Conservation (phyloP, 208 protist genomes). For the Strigomonas culicis region DNA sequence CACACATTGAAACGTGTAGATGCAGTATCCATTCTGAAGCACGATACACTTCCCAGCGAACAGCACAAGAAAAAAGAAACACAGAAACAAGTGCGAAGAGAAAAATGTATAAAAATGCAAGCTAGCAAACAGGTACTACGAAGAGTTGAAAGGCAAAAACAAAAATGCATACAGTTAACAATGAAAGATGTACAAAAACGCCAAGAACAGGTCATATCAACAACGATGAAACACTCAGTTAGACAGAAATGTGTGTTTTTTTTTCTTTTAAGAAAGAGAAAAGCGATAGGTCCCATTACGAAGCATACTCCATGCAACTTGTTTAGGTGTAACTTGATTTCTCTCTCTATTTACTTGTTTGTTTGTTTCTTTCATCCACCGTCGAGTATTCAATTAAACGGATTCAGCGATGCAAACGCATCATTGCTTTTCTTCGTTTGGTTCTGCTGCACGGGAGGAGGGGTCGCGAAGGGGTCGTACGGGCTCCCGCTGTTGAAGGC, state of each 20-base stretch:
- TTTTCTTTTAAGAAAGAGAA: neutral
- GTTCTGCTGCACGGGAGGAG: neutral
- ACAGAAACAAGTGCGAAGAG: too few species aligned
- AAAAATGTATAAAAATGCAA: too few species aligned
- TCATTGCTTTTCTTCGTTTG: neutral
- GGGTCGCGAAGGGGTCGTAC: too few species aligned
- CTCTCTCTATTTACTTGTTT: neutral
- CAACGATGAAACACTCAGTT: neutral
- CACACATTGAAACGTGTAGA: neutral
- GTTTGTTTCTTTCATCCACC: slow-evolving; percentile 2
- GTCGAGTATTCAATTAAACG: slow-evolving; percentile 24
- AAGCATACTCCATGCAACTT: too few species aligned
- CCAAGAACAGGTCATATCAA: neutral
- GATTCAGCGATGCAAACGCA: slow-evolving; percentile 33
- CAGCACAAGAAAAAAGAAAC: slow-evolving; percentile 5
- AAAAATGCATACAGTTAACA: neutral
- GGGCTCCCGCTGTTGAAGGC: slow-evolving; percentile 10
- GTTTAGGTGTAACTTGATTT: neutral
- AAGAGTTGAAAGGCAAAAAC: neutral
- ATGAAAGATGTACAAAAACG: too few species aligned
- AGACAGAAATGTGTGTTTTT: neutral
- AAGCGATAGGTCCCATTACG: too few species aligned
- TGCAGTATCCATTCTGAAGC: neutral
- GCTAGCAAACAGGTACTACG: neutral
- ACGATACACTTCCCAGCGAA: neutral